A percentile compares a stretch with the other conserved stretches of the same genome.
Evolutionary conservation across 768 basidiomycete species (phyloP).

Genomic region (Gymnopilus junonius): DNA sequence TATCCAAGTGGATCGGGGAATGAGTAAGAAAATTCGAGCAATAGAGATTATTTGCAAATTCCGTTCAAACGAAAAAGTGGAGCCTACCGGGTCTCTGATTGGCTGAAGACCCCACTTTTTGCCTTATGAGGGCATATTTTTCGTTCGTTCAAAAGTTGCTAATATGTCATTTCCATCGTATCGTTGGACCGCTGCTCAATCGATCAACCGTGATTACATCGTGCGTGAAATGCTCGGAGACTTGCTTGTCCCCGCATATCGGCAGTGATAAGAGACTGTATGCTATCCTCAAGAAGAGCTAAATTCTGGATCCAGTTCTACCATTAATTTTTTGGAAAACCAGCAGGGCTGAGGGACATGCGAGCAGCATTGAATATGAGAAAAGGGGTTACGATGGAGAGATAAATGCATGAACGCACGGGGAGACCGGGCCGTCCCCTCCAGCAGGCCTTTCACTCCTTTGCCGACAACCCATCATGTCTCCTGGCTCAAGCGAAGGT

Average conservation of each 20-base stretch:
- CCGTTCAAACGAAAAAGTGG: too few species aligned
- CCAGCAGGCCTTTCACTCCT: background rate
- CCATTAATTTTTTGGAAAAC: too few species aligned
- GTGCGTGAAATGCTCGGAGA: background rate
- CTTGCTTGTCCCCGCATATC: background rate
- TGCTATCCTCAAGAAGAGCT: too few species aligned
- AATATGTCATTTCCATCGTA: background rate
- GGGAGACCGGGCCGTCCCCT: background rate
- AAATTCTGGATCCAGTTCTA: too few species aligned
- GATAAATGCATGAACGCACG: background rate
- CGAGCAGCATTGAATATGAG: too few species aligned
- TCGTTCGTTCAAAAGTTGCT: too few species aligned
- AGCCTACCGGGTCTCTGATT: too few species aligned
- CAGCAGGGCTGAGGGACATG: too few species aligned
- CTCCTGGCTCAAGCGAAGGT: background rate
- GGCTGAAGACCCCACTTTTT: too few species aligned
- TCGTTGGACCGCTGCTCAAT: background rate
- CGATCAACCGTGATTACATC: background rate
- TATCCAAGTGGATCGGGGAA: background rate
- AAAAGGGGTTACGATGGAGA: background rate
- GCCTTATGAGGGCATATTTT: too few species aligned
- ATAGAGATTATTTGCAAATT: too few species aligned
- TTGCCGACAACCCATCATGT: background rate
- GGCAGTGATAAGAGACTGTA: too few species aligned
- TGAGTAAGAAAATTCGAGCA: conserved; percentile 3